Evolutionary conservation across 768 basidiomycete genomes (phyloP), one percentile per base, ranked within the genome.

Genomic region (Suillus hirtellus): DNA sequence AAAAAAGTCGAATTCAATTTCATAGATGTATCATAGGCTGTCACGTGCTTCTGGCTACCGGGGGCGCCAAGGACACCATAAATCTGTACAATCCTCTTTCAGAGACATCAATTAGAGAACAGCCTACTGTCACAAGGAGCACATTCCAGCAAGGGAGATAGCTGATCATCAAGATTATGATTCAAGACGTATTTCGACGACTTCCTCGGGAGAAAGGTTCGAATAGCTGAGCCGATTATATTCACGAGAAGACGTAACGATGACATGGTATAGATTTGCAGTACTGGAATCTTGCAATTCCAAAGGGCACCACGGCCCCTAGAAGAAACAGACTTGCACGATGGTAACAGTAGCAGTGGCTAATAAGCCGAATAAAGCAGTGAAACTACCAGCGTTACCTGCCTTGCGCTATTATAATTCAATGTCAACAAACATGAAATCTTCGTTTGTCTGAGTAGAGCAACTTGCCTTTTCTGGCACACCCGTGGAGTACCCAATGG

Each of bases 391-490:
- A 12, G 1, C 4, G 35, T 3, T 1, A 17, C 34, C 52, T 53
- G 19, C 34, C 2, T 10, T 19, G 11, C 52, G 52, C 52, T 53
- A 10, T n/a, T 7, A 19, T 35, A 31, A 52, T 31, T 19, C 17
- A 34, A 34, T 7, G 31, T 34, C 31, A 52, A 34, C 17, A 10
- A 31, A 31, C 31, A 31, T 52, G 31, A 53, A 11, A 34, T 52
- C 34, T 19, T 53, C 11, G 11, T 53, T 53, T 35, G 17, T 7
- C 52, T 35, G 10, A 31, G 31, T 34, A 34, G 19, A 11, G 24
- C n/a, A 35, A 35, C 53, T 35, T 54, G 53, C 34, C 53, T 54
- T 54, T 7, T 54, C 11, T 53, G 53, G 53, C 19, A 54, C 34
- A 34, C 53, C 53, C n/a, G 53, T n/a, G 27, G 53, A 37, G 35